Evolutionary conservation across 208 protist genomes (phyloP), one percentile per base, ranked within the genome.

Genomic region (Leptomonas seymouri): DNA sequence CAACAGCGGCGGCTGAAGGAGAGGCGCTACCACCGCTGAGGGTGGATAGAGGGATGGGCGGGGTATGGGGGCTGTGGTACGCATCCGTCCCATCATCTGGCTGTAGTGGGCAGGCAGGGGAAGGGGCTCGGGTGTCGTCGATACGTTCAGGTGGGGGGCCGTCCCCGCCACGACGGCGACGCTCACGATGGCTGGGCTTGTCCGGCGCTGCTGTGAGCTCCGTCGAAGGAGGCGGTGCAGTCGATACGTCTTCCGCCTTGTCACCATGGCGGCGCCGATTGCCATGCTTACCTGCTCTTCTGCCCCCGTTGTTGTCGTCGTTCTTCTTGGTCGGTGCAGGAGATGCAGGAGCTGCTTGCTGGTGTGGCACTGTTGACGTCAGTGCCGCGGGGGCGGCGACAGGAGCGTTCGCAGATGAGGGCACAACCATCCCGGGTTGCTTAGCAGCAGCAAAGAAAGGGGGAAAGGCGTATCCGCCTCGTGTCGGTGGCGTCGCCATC

Each of bases 231-330:
- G 50, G 53, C 15, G 44, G 18, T 18, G 34, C 23, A 2, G 61
- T 16, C 8, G 49, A 18, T 8, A 15, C 42, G 31, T 8, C 50
- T 15, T 60, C 57, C 0, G 16, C 36, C 14, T 46, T 48, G 0
- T 61, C 41, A 15, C 45, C 42, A 41, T 42, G 59, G n/a, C 53
- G 61, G 30, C 54, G 70, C 4, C 51, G 55, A 16, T 68, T 75
- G 61, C 27, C 70, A 18, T 42, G 44, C 27, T 53, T 55, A 23
- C 61, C 62, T 36, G 21, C 61, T 18, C 30, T 42, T 0, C 56
- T 58, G 27, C 25, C 63, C 0, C 18, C 14, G 50, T 57, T 54
- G 28, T 30, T 42, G 60, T n/a, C 34, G 27, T 55, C n/a, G 4
- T 14, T 46, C 3, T 53, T 55, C 1, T 18, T 42, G 2, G 3